Percentiles rank a stretch among this genome's conserved stretches.
Conservation (phyloP, 2,329 filamentous ascomycete genomes). For the Paecilomyces dactylethromorphus region DNA sequence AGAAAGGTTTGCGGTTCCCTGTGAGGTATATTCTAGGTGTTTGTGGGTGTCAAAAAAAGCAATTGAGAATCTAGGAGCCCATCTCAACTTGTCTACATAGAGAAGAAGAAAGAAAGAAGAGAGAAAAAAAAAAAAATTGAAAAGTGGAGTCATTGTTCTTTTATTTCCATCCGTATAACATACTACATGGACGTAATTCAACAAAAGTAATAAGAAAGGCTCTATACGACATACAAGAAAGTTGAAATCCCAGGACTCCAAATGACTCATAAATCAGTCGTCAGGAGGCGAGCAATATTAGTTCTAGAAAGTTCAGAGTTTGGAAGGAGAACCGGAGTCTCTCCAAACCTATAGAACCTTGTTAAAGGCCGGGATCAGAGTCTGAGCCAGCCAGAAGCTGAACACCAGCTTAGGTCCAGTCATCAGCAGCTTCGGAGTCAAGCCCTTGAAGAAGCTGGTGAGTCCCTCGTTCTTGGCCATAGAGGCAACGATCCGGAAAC, state of each 20-base stretch:
- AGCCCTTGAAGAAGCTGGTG: conserved; percentile 90
- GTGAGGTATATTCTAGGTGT: too few species aligned
- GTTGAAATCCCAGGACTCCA: not conserved
- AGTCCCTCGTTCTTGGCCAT: conserved; percentile 90
- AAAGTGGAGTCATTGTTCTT: conserved; percentile 1
- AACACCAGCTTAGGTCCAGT: conserved; percentile 98
- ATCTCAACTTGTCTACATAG: too few species aligned
- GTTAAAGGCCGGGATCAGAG: conserved; percentile 88
- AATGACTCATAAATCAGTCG: not conserved
- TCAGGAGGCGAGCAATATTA: not conserved
- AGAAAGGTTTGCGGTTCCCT: too few species aligned
- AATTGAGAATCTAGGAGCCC: too few species aligned
- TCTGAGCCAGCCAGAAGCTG: conserved; percentile 99
- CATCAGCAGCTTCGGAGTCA: conserved; percentile 97
- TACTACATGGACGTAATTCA: not conserved
- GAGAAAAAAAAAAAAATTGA: conserved; percentile 6
- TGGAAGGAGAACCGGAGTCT: not conserved
- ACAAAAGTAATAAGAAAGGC: conserved; percentile 1
- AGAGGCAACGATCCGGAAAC: conserved; percentile 82
- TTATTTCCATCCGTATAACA: not conserved
- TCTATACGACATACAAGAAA: not conserved
- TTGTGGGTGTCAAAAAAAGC: too few species aligned
- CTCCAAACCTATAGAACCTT: conserved; percentile 47
- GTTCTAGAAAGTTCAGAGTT: not conserved
- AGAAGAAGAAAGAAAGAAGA: conserved; percentile 12